Evolutionary conservation across 257 asterid genomes (phyloP), one percentile per base, ranked within the genome.

Genomic region (Solanum verrucosum): DNA sequence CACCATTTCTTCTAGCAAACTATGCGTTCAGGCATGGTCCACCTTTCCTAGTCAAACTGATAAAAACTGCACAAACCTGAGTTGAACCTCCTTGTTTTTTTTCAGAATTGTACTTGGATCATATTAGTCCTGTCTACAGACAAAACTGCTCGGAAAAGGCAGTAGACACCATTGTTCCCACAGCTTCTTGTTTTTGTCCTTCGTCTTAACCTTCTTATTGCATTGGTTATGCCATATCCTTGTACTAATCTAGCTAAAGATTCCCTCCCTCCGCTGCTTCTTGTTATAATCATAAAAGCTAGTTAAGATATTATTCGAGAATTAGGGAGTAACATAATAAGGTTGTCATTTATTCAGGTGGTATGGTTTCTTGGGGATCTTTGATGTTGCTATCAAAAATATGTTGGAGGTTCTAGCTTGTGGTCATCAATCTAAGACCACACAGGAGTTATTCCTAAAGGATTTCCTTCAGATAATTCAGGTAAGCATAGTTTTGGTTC

Each of bases 301-400:
- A 49, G 70, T 82, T 49, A 29, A 46, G 9, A 46, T 82, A 29
- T n/a, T 37, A 81, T 81, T 49, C 20, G 27, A 88, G 56, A 27
- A 65, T 72, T 71, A 84, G 46, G 86, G 37, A 88, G 89, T 74
- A 49, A 46, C 37, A 20, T 88, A 87, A 90, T 92, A 56, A 88
- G 16, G 86, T 87, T 88, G 46, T 84, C 89, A 87, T 89, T 63
- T 78, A 91, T 90, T 89, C 98, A 97, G 99, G 95, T 97, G 99
- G 99, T 97, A 92, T 92, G 99, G 98, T 75, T 86, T 88, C 87
- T 95, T 97, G 91, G 99, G 99, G 88, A 91, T 94, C 93, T 96
- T 89, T 88, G 98, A 95, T 85, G 96, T 95, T 94, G 98, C 98
- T 87, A 91, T 95, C 82, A 94, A 93, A 72, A 98, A 97, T 87